Evolutionary conservation across 2,329 filamentous ascomycete genomes (phyloP), one percentile per base, ranked within the genome.

Genomic region (Clarireedia paspali): DNA sequence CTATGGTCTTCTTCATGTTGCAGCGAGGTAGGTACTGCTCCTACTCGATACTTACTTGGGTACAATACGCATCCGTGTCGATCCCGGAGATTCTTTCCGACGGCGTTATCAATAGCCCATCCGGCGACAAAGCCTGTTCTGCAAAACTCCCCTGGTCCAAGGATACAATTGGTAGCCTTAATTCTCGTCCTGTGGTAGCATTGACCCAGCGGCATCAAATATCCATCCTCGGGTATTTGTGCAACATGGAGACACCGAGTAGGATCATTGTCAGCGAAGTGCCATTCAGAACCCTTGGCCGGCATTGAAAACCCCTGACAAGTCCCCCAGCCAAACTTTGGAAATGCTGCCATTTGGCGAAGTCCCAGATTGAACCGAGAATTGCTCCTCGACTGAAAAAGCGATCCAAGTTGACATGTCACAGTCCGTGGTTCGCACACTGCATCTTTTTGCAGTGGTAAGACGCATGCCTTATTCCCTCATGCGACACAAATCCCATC

Each of bases 371-470:
- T 20, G 12, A 44, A 34, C 30, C 6, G 23, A 9, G 17, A 44
- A 7, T 14, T 7, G 14, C 15, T 54, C 24, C 24, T 38, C 47
- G 44, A 17, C 23, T 34, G 30, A 12, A 15, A 27, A 54, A 23
- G 26, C 48, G 44, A 48, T 34, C 39, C 17, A n/a, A 50, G 27
- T 15, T 50, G 36, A 50, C 48, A 24, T 40, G 40, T 40, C 23
- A 51, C 14, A 47, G 39, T 9, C 46, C 7, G 5, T 53, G 24
- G 45, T 47, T 44, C 24, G 44, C 49, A 23, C 39, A 34, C 47
- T 26, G 34, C 42, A 47, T 17, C 42, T 6, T 47, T 55, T 44
- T 55, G 47, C 26, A 24, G 34, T 47, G n/a, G 44, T 53, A 34
- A 44, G 44, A 27, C 26, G 49, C 42, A 23, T 17, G 10, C 12